Evolutionary conservation across 257 asterid genomes (phyloP).

Genomic region (Coffea canephora): DNA sequence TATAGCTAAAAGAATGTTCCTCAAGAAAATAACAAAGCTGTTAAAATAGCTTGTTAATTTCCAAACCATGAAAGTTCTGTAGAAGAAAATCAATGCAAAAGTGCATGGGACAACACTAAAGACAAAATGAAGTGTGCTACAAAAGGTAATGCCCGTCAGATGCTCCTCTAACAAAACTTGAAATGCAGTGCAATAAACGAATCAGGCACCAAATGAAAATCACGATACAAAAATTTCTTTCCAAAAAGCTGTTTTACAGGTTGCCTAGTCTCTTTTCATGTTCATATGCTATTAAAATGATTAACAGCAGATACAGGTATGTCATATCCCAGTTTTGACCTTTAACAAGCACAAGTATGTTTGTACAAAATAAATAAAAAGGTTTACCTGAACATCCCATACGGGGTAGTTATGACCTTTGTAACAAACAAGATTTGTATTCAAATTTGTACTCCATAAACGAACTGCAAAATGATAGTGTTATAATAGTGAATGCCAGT

Average conservation of each 20-base stretch:
- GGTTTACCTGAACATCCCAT: constrained; percentile 93
- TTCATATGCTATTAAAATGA: not conserved
- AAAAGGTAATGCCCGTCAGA: not conserved
- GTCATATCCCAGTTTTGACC: not conserved
- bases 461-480: constrained; percentile 53
- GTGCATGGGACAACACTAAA: not conserved
- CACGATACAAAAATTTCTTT: too few species aligned
- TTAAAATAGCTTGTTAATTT: not conserved
- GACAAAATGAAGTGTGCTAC: not conserved
- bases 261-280: not conserved
- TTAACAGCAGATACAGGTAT: too few species aligned
- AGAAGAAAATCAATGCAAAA: not conserved
- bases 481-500: constrained; percentile 5
- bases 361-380: constrained; percentile 9
- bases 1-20: not conserved
- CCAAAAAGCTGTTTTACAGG: not conserved
- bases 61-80: not conserved
- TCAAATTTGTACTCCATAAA: constrained; percentile 84
- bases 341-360: not conserved
- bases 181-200: not conserved
- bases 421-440: constrained; percentile 98
- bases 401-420: constrained; percentile 98
- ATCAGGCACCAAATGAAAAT: not conserved
- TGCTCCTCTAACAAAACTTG: not conserved
- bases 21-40: not conserved